Base-by-base conservation (phyloP, 371 early-diverging fungal genomes). In the Rhizopus microsporus region DNA sequence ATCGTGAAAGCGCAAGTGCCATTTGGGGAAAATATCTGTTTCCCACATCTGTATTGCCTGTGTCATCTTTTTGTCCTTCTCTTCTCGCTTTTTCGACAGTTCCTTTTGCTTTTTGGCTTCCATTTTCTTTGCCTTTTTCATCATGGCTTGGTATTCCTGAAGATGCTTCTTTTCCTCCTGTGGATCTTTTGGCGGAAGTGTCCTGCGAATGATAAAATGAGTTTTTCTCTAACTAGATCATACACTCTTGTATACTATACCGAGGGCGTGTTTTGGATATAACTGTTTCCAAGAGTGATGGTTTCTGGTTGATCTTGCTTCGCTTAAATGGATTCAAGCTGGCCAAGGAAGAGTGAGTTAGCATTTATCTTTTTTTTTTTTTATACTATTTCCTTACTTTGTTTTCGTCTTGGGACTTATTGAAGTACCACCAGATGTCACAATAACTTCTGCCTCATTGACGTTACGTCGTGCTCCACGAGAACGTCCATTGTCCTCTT, bases 231-330 rank as follows among this genome's bases (percentile, higher is more conserved):
- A 33, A 32, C 34, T 10, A 10, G 2, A 32, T 39, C 23, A 38
- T 31, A 15, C 23, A 23, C 23, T 23, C 1, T 23, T 23, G 23
- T 12, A 7, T 29, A 29, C 7, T 34, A 60, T 71, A 77, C 78
- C 72, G 70, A 46, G 80, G 80, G 5, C 80, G 65, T 38, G 80
- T 80, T 50, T 77, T 80, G 30, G 80, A 80, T 30, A 80, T 54
- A 0, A 73, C 75, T 7, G 75, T 40, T 62, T 80, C 80, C 30
- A 80, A 47, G 7, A 77, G 68, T 8, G 79, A 70, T 7, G 79
- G 79, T 30, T 73, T 75, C 15, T 68, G 70, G 59, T 51, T 37
- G 55, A 29, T 59, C 65, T 71, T 37, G 54, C 10, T 49, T 23
- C 76, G 58, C 34, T 61, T 67, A 31, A 78, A 78, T 2, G 68